Percentiles rank a stretch among this genome's conserved stretches.
Conservation (phyloP, 805 yeast genomes). For the Monosporozyma yasuniensis region DNA sequence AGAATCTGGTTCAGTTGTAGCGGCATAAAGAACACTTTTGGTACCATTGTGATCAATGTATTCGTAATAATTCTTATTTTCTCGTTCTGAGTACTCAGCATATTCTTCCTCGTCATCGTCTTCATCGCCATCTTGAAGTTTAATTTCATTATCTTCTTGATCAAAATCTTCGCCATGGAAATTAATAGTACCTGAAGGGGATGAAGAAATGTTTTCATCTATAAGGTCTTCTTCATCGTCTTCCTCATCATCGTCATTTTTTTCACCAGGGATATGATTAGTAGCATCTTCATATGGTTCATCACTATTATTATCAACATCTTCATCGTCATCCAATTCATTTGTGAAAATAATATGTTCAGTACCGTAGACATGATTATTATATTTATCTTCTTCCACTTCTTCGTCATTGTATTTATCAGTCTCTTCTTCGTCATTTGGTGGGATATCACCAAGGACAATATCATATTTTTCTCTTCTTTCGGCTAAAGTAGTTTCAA, state of each 20-base stretch:
- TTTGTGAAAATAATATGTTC: conserved; percentile 23
- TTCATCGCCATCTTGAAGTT: conserved; percentile 1
- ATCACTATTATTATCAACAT: conserved; percentile 9
- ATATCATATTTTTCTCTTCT: conserved; percentile 93
- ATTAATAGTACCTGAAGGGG: background rate
- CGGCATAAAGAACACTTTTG: conserved; percentile 23
- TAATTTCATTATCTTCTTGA: conserved; percentile 23
- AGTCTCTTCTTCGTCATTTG: conserved; percentile 28
- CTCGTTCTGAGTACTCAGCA: conserved; percentile 34
- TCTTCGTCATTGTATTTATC: conserved; percentile 30
- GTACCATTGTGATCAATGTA: conserved; percentile 31
- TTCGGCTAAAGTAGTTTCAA: conserved; percentile 71
- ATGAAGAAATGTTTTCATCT: conserved; percentile 7
- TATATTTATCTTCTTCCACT: conserved; percentile 52
- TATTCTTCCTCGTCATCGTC: conserved; percentile 27
- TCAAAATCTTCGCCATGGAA: conserved; percentile 11
- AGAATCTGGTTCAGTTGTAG: conserved; percentile 20
- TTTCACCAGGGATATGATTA: background rate
- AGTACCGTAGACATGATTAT: conserved; percentile 11
- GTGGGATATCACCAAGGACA: conserved; percentile 62
- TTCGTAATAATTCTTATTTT: conserved; percentile 27
- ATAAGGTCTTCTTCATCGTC: conserved; percentile 5
- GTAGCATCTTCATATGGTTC: conserved; percentile 2
- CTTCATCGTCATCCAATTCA: conserved; percentile 10
- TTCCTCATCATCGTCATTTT: conserved; percentile 5